Evolutionary conservation across 2,329 filamentous ascomycete genomes (phyloP).

Genomic region (Fonsecaea monophora): DNA sequence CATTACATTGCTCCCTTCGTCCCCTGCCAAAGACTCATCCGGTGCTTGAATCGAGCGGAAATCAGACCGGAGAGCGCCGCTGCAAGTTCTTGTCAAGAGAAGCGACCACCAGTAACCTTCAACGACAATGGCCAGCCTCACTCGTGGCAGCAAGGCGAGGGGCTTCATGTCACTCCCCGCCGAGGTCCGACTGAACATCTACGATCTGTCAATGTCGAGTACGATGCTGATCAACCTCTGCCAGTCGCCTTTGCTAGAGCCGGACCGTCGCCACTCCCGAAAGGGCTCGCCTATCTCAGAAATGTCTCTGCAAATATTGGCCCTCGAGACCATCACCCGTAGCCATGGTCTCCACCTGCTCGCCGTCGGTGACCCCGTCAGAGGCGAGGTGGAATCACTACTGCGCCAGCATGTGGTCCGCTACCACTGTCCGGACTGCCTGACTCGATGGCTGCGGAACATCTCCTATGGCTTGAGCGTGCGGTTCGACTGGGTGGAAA

Average conservation of each 20-base stretch:
- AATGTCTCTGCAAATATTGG: conserved; percentile 22
- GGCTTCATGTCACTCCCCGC: conserved; percentile 25
- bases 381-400: conserved; percentile 21
- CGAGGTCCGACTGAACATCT: conserved; percentile 34
- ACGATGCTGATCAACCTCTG: conserved; percentile 27
- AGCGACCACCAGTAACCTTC: background rate
- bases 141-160: conserved; percentile 10
- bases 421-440: conserved; percentile 31
- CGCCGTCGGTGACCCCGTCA: conserved; percentile 19
- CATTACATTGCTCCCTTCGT: background rate
- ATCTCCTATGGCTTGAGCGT: background rate
- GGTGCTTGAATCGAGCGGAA: background rate
- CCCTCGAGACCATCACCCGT: conserved; percentile 25
- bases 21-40: background rate
- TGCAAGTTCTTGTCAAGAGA: background rate
- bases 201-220: conserved; percentile 28
- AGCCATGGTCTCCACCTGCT: conserved; percentile 29
- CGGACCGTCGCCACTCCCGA: background rate
- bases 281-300: conserved; percentile 18
- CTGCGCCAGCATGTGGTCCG: conserved; percentile 19
- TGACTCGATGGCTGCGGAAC: background rate
- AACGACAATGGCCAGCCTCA: conserved; percentile 6
- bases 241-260: background rate
- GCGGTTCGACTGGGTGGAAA: background rate
- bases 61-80: too few species aligned